These are phyloP conservation scores for Dalbergia oliveri DNA, from an alignment of 306 rosid genomes.

Conservation along the genomic window DNA sequence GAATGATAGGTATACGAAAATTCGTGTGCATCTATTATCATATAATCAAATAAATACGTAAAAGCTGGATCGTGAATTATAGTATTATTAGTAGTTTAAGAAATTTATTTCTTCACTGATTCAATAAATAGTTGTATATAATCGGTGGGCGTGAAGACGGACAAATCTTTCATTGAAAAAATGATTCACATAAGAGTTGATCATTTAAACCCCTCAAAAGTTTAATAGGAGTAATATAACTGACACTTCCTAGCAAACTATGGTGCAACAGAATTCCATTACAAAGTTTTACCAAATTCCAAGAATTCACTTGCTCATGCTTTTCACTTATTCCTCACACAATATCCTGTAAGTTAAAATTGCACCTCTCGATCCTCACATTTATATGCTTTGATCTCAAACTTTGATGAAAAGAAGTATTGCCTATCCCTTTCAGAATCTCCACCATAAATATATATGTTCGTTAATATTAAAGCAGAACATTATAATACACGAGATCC, in stretches of 20 bases:
- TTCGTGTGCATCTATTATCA: neutral
- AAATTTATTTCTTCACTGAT: no score
- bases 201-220: neutral
- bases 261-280: neutral
- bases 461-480: constrained; percentile 19
- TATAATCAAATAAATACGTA: neutral
- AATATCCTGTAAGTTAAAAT: neutral
- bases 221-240: neutral
- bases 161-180: no score
- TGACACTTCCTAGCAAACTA: neutral
- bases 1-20: no score
- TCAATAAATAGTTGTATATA: no score
- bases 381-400: neutral
- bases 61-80: neutral
- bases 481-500: constrained; percentile 36
- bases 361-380: neutral
- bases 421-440: neutral
- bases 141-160: no score
- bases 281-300: neutral
- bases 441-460: neutral
- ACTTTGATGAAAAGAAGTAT: neutral
- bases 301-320: neutral
- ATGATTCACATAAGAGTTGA: no score
- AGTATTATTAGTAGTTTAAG: neutral
- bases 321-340: neutral